Base-by-base conservation (phyloP, 768 basidiomycete species). In the Auricularia sp. region DNA sequence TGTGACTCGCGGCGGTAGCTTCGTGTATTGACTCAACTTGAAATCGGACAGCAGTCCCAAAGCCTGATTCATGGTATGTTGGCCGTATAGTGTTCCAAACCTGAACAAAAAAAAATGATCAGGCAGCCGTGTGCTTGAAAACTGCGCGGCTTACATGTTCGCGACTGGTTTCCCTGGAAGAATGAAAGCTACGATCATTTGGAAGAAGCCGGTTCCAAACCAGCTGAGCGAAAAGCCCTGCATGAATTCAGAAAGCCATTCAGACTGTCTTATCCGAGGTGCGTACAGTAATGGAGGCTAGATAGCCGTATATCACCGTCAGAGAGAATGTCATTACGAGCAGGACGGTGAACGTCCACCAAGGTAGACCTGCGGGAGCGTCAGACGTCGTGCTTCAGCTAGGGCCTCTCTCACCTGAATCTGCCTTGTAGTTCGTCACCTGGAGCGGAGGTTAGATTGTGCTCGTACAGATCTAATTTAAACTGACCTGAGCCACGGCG, bases 11-110 rank as follows among this genome's bases (percentile, higher is more conserved):
- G 70, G 70, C 14, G 71, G 70, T 21, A 72, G 39, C 65, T 72
- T 72, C 62, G 67, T 58, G 65, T 72, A 72, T 37, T 68, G 67
- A 34, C 71, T 69, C 18, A 71, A 61, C 65, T 72, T 72, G 47
- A 72, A 66, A 51, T 72, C 71, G 33, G 68, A 65, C 1, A 72
- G 65, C 64, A 72, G 61, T 14, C 39, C 62, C 58, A 72, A 66
- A 24, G 65, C 70, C 65, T 71, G 54, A 21, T n/a, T 37, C 65
- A 69, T 66, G 7, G 67, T 69, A 29, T 69, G 61, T 36, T 67
- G 66, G 13, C 67, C 67, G 56, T 69, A 66, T 10, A 68, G 56
- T 8, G 64, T 62, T 3, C 54, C 65, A 42, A 64, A 66, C 63
- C 62, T 67, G 45, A 35, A 29, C 29, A 29, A 29, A 0, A 24